These are phyloP conservation scores for Ilex aquifolium DNA, from an alignment of 257 asterid species.

Conservation along the genomic window DNA sequence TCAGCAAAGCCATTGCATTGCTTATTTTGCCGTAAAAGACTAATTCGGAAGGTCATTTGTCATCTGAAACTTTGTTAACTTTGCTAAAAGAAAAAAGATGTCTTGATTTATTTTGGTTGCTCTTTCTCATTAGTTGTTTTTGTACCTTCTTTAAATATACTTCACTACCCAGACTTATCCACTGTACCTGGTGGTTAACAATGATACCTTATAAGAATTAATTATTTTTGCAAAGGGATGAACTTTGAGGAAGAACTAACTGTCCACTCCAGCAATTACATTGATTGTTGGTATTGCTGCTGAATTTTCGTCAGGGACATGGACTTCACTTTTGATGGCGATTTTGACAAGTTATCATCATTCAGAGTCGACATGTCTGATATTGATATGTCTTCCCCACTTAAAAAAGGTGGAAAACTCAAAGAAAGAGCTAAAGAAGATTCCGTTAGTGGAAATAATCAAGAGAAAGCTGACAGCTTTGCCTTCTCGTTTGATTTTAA, in stretches of 20 bases:
- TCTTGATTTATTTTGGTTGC: slow-evolving; percentile 7
- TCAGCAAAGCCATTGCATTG: slow-evolving; percentile 13
- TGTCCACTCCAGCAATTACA: too few species aligned
- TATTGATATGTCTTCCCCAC: slow-evolving; percentile 67
- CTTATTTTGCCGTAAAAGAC: slow-evolving; percentile 16
- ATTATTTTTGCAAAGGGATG: too few species aligned
- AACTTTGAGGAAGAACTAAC: too few species aligned
- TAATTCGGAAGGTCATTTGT: slow-evolving; percentile 12
- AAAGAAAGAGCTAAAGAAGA: slow-evolving; percentile 40
- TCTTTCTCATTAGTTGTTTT: slow-evolving; percentile 8
- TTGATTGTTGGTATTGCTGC: too few species aligned
- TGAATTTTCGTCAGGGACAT: slow-evolving; percentile 47
- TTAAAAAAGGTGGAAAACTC: slow-evolving; percentile 47
- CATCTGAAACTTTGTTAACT: slow-evolving; percentile 3
- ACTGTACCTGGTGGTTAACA: too few species aligned
- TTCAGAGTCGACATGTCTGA: slow-evolving; percentile 80
- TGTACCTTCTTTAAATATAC: too few species aligned
- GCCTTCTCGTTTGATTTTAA: slow-evolving; percentile 72
- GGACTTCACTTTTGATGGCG: slow-evolving; percentile 79
- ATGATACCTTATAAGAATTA: too few species aligned
- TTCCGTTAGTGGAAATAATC: slow-evolving; percentile 40
- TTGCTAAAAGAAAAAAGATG: neutral
- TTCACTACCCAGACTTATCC: too few species aligned
- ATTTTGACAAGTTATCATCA: slow-evolving; percentile 73
- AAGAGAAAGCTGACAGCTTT: slow-evolving; percentile 54